Conservation (phyloP, 129 eudicot genomes). For the Pulicaria dysenterica region DNA sequence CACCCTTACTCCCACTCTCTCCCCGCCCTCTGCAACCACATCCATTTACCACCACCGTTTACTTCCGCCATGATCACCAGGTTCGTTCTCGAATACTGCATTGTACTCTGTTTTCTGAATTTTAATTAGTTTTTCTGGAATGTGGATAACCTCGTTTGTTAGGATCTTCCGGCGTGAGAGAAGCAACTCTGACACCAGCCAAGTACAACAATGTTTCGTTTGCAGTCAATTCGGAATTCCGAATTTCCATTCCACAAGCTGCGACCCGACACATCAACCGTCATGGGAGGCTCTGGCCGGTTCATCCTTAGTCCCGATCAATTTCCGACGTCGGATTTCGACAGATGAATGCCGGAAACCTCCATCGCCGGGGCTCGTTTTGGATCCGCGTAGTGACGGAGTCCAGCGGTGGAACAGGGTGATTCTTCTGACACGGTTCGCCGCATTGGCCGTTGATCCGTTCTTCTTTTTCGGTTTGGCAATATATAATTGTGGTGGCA, state of each 20-base stretch:
- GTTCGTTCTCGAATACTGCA: not conserved
- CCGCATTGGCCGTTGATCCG: conserved; percentile 80
- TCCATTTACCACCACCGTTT: conserved; percentile 19
- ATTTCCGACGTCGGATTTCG: conserved; percentile 25
- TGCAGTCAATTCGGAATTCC: conserved; percentile 50
- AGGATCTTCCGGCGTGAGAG: conserved; percentile 24
- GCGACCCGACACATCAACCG: conserved; percentile 35
- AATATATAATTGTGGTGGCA: conserved; percentile 49
- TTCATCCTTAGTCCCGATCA: conserved; percentile 60
- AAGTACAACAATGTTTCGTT: conserved; percentile 28
- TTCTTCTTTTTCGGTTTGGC: conserved; percentile 73
- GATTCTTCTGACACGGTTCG: conserved; percentile 63
- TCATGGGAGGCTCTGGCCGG: conserved; percentile 66
- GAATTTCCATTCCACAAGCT: conserved; percentile 44
- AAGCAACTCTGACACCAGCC: not conserved
- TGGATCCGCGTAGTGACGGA: conserved; percentile 72
- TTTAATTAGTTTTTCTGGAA: not conserved
- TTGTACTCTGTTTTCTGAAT: not conserved
- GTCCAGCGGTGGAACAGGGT: conserved; percentile 61
- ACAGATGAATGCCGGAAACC: not conserved
- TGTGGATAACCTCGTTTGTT: not conserved
- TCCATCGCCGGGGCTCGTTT: conserved; percentile 25
- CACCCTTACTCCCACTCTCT: conserved; percentile 3
- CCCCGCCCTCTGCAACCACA: conserved; percentile 4
- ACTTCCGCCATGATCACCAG: conserved; percentile 29